A percentile compares a stretch with the other conserved stretches of the same genome.
These are phyloP conservation scores for Diaporthe capsici DNA, from an alignment of 2,329 filamentous ascomycete genomes.

Conservation along the genomic window DNA sequence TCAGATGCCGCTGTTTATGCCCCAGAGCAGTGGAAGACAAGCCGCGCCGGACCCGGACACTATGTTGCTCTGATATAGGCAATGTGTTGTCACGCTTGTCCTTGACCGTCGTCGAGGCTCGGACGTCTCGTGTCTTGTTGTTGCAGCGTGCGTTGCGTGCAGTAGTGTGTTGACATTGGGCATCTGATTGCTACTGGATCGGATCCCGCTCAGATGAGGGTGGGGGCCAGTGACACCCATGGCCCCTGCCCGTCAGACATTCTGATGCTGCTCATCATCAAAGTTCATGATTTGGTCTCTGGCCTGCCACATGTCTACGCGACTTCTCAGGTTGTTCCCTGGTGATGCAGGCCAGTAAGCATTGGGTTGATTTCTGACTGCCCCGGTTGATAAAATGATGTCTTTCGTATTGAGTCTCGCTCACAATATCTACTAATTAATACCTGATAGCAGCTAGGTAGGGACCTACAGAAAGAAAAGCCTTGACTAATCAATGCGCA, in stretches of 20 bases:
- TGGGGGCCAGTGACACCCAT: constrained; percentile 27
- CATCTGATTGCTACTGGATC: constrained; percentile 31
- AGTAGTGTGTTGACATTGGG: constrained; percentile 19
- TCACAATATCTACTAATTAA: neutral
- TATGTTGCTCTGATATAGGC: constrained; percentile 10
- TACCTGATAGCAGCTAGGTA: neutral
- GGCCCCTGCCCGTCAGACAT: constrained; percentile 23
- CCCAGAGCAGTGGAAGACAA: neutral
- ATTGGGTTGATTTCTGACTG: neutral
- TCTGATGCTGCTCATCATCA: constrained; percentile 34
- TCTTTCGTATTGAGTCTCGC: neutral
- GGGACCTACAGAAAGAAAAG: neutral
- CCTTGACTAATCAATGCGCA: neutral
- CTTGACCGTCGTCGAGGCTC: neutral
- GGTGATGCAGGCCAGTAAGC: neutral
- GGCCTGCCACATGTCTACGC: neutral
- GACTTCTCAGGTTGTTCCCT: constrained; percentile 5
- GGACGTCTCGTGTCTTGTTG: constrained; percentile 2
- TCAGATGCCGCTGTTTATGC: constrained; percentile 30
- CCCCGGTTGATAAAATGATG: constrained; percentile 14
- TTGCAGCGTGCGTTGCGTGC: constrained; percentile 18
- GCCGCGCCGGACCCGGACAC: neutral
- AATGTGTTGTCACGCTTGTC: constrained; percentile 6
- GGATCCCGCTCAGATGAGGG: constrained; percentile 27
- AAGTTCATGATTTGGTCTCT: constrained; percentile 7